A percentile compares a stretch with the other conserved stretches of the same genome.
These are phyloP conservation scores for Penicillium sp. DNA, from an alignment of 2,329 filamentous ascomycete species.

Conservation along the genomic window DNA sequence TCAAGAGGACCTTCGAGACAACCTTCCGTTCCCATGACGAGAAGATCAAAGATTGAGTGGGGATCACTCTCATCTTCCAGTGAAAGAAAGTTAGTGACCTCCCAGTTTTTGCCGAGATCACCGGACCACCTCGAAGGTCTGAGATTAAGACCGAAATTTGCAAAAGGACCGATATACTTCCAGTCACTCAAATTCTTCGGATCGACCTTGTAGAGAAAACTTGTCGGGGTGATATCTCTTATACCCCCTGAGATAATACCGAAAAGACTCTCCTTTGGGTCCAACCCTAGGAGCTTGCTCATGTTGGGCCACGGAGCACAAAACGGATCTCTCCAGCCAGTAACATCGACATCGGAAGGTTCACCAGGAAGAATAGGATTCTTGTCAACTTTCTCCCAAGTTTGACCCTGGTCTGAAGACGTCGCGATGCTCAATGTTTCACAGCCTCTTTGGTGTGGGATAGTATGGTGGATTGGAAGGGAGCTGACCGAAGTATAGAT, in stretches of 20 bases:
- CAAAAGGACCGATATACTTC: slow-evolving; percentile 6
- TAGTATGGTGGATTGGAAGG: slow-evolving; percentile 6
- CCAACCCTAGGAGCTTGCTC: background rate
- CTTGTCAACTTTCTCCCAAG: background rate
- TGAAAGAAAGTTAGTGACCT: slow-evolving; percentile 11
- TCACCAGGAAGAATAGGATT: slow-evolving; percentile 4
- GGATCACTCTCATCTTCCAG: background rate
- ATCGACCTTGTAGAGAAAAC: slow-evolving; percentile 4
- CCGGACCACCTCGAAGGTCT: slow-evolving; percentile 14
- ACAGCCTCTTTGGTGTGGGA: background rate
- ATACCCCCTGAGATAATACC: slow-evolving; percentile 11
- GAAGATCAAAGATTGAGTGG: background rate
- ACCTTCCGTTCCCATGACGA: background rate
- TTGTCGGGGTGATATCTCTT: background rate
- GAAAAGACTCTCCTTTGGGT: background rate
- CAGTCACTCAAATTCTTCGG: background rate
- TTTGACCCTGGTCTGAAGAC: slow-evolving; percentile 11
- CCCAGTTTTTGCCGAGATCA: slow-evolving; percentile 14
- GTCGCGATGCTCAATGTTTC: slow-evolving; percentile 16
- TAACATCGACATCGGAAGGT: slow-evolving; percentile 1
- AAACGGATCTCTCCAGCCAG: slow-evolving; percentile 10
- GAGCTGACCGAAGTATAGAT: slow-evolving; percentile 9
- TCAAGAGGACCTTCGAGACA: background rate
- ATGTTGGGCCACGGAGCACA: slow-evolving; percentile 4
- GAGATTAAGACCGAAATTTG: slow-evolving; percentile 3